Base-by-base conservation (phyloP, 208 protist species). In the Leptomonas seymouri region DNA sequence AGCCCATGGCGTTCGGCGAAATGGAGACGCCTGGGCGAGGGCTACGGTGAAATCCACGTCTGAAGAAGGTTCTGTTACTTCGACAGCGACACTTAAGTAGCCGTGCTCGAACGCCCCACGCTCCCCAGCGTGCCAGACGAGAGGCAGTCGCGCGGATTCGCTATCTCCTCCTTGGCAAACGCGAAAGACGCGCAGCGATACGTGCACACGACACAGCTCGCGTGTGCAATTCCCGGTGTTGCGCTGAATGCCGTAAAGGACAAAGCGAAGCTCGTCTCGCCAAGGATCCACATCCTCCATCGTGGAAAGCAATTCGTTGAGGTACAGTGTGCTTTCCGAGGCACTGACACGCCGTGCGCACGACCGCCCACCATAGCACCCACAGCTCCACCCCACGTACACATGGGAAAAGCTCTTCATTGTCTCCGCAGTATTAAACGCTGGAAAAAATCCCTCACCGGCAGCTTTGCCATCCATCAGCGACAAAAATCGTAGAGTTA, bases 141-240 rank as follows among this genome's bases (percentile, higher is more conserved):
- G 54, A 16, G 64, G 64, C 41, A 70, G 54, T 20, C 27, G 64
- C 42, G 61, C 64, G 7, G 14, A 20, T 9, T 31, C 48, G 4
- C 18, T 28, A 1, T n/a, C 20, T 14, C 30, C 27, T 2, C 31
- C 15, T 15, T 27, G 5, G 23, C 42, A 45, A 1, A 27, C 27
- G 27, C 28, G 39, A 14, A 70, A 59, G 54, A 39, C 54, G 48
- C 82, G 70, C 2, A 87, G 48, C 8, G 71, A 82, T 15, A 82
- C 58, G 36, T 79, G 71, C 30, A 58, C 55, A 42, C 77, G 60
- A 23, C 82, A 76, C 41, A 83, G 8, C 50, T 87, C 74, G 21
- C 12, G 34, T 15, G 58, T 12, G 9, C 0, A 21, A 45, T 30
- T 30, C 3, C 18, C 45, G 2, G 25, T 23, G 28, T 54, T 8